Conservation (phyloP, 306 rosid genomes). For the Dicorynia guianensis region DNA sequence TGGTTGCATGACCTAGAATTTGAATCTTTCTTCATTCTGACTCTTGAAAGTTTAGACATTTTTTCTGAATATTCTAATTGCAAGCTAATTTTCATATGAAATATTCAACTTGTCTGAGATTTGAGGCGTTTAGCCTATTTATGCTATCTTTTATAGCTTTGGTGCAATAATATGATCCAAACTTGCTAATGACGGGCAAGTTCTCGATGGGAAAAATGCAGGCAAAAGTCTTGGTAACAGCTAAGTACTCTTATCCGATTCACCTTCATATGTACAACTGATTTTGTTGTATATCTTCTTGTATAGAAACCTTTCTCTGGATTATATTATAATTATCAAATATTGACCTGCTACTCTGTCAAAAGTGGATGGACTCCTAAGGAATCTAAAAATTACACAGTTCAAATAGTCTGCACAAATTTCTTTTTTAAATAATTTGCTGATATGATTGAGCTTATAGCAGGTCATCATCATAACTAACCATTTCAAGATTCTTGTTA, state of each 20-base stretch:
- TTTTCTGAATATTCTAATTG: neutral
- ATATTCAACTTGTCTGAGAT: neutral
- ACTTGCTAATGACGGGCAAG: constrained; percentile 67
- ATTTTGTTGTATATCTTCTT: constrained; percentile 6
- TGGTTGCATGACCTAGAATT: constrained; percentile 16
- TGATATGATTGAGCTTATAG: neutral
- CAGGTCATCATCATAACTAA: neutral
- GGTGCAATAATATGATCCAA: constrained; percentile 29
- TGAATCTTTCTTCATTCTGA: neutral
- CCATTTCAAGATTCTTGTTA: neutral
- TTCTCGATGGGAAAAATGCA: constrained; percentile 95
- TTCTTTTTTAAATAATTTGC: neutral
- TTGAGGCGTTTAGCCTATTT: constrained; percentile 14
- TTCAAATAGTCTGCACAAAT: neutral
- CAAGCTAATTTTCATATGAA: constrained; percentile 11
- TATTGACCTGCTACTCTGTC: constrained; percentile 9
- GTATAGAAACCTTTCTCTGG: neutral
- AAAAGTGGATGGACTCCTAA: constrained; percentile 25
- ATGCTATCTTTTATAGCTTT: constrained; percentile 5
- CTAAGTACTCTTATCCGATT: constrained; percentile 22
- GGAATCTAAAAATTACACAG: constrained; percentile 13
- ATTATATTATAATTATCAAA: neutral
- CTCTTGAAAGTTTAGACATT: constrained; percentile 8
- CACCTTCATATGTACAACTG: neutral
- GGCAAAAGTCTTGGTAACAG: constrained; percentile 80